Conservation (phyloP, 2,329 filamentous ascomycete genomes). For the Penicillium sp. region DNA sequence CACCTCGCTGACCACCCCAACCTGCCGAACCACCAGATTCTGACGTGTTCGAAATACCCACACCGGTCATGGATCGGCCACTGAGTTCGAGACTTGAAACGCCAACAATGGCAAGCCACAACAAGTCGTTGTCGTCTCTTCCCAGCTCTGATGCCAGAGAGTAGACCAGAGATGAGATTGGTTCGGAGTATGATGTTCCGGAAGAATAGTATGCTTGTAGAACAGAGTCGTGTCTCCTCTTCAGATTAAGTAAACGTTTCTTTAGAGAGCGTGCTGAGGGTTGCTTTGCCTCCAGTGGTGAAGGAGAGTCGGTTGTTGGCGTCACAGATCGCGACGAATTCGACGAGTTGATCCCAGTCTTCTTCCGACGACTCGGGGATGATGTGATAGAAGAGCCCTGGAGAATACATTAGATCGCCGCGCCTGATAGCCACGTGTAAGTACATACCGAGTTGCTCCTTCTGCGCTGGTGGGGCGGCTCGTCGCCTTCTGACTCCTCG, state of each 20-base stretch:
- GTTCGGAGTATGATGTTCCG: slow-evolving; percentile 90
- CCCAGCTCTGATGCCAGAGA: slow-evolving; percentile 92
- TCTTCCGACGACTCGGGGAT: slow-evolving; percentile 45
- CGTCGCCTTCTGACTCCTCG: slow-evolving; percentile 67
- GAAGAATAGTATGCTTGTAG: slow-evolving; percentile 82
- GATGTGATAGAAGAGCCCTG: slow-evolving; percentile 45
- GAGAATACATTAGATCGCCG: slow-evolving; percentile 14
- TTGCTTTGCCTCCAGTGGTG: slow-evolving; percentile 51
- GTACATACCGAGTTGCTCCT: slow-evolving; percentile 78
- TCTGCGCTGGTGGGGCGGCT: slow-evolving; percentile 75
- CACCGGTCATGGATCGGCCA: slow-evolving; percentile 78
- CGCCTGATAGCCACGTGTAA: neutral
- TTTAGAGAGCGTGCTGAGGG: slow-evolving; percentile 73
- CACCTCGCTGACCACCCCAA: slow-evolving; percentile 80
- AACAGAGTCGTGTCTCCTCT: slow-evolving; percentile 73
- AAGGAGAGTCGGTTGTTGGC: slow-evolving; percentile 43
- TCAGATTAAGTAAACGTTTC: slow-evolving; percentile 71
- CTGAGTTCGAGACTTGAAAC: slow-evolving; percentile 93
- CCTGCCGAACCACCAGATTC: slow-evolving; percentile 61
- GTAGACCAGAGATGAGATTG: slow-evolving; percentile 91
- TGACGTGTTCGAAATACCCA: slow-evolving; percentile 63
- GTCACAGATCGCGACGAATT: slow-evolving; percentile 51
- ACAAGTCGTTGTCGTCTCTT: slow-evolving; percentile 91
- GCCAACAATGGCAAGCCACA: slow-evolving; percentile 94
- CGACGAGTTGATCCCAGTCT: slow-evolving; percentile 43